Evolutionary conservation across 208 protist species (phyloP).

Genomic region (Acanthamoeba castellanii): DNA sequence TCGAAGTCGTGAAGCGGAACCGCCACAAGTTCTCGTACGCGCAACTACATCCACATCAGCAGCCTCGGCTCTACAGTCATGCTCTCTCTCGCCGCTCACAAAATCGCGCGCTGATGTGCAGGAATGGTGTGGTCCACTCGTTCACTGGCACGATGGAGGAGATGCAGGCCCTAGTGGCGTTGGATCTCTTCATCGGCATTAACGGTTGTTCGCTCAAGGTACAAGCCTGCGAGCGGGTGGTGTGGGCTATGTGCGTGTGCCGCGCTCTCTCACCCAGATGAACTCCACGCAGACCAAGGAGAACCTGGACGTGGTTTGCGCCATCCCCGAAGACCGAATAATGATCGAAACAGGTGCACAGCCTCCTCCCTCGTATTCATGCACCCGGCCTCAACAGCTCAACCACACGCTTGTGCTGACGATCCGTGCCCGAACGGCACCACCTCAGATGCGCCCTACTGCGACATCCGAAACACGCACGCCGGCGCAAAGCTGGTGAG

Average conservation of each 20-base stretch:
- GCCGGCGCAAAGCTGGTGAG: conserved; percentile 88
- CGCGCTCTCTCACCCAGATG: not conserved
- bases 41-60: no score
- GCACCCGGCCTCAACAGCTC: not conserved
- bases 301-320: conserved; percentile 91
- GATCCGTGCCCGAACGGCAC: not conserved
- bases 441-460: conserved; percentile 93
- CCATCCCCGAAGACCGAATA: conserved; percentile 92
- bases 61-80: no score
- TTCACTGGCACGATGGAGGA: conserved; percentile 94
- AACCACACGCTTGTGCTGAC: not conserved
- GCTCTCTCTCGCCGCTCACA: no score
- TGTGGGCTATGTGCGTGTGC: not conserved
- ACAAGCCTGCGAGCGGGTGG: no score
- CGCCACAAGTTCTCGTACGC: conserved; percentile 35
- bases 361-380: not conserved
- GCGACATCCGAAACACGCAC: conserved; percentile 95
- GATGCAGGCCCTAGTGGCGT: conserved; percentile 89
- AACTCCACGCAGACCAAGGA: conserved; percentile 90
- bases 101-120: conserved; percentile 47
- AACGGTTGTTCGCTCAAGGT: conserved; percentile 81
- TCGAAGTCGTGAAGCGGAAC: conserved; percentile 79
- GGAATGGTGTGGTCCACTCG: conserved; percentile 94
- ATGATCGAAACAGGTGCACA: conserved; percentile 93
- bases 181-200: conserved; percentile 95